Base-by-base conservation (phyloP, 2,329 filamentous ascomycete genomes). In the Claviceps digitariae region DNA sequence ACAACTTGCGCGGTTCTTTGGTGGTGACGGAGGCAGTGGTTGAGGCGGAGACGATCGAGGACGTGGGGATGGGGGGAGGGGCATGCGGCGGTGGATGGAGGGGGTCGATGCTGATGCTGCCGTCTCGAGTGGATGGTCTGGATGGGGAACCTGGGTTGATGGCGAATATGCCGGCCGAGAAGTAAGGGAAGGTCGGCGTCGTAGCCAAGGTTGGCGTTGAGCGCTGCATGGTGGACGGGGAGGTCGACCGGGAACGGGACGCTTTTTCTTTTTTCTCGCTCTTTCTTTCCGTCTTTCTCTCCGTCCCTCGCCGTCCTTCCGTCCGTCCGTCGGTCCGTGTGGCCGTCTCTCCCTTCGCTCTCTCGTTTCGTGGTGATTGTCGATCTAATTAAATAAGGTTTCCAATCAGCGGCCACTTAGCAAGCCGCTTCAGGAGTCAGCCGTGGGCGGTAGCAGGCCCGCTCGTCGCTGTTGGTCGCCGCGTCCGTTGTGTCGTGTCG, bases 1-100 rank as follows among this genome's bases (percentile, higher is more conserved):
- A 79, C 25, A 71, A 64, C 60, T 75, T 74, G 67, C 76, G 72
- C 23, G 52, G 17, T 59, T 75, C 74, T 64, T 76, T 72, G 29
- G 48, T 29, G 12, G 27, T 13, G 48, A 45, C 12, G 0, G 38
- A 20, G n/a, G 43, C 12, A n/a, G 43, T 17, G 6, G 25, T n/a
- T 13, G 15, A 20, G 8, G 44, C 15, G 15, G 48, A 40, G 29
- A 43, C 41, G 50, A 52, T 12, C 20, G 48, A 21, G 3, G 52
- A 20, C 31, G 43, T 23, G 13, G 49, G 44, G 9, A 48, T 38
- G 4, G 64, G 63, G 62, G 52, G 67, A 58, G 52, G 43, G 4
- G 54, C 43, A 27, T 41, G 54, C 43, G 51, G 48, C 15, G 43
- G 48, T 17, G 43, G 48, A 52, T 34, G 63, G 54, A 41, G 61